Percentiles rank a stretch among this genome's conserved stretches.
These are phyloP conservation scores for Colletotrichum noveboracense DNA, from an alignment of 2,329 filamentous ascomycete genomes.

Conservation along the genomic window DNA sequence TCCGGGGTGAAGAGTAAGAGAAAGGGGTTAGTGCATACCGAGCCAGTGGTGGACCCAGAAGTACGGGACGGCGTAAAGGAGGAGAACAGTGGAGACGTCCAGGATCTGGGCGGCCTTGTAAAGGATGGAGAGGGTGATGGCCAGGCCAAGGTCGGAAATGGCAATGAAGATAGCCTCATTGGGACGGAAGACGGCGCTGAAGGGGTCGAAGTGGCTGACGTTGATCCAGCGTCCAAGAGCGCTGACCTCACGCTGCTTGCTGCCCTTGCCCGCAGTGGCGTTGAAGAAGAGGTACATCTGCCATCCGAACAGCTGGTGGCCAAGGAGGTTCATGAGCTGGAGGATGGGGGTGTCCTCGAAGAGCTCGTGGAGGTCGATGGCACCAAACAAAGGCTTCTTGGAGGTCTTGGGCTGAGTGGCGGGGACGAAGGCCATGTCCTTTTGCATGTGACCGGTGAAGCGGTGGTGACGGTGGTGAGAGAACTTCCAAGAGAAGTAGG, in stretches of 20 bases:
- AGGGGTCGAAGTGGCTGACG: slow-evolving; percentile 65
- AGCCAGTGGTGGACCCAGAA: slow-evolving; percentile 77
- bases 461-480: slow-evolving; percentile 74
- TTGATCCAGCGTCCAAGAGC: slow-evolving; percentile 42
- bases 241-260: slow-evolving; percentile 47
- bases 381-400: slow-evolving; percentile 36
- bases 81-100: slow-evolving; percentile 60
- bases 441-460: slow-evolving; percentile 70
- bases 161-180: slow-evolving; percentile 61
- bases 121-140: slow-evolving; percentile 53
- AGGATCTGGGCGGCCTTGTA: slow-evolving; percentile 57
- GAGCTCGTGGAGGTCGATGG: slow-evolving; percentile 54
- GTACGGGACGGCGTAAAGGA: slow-evolving; percentile 69
- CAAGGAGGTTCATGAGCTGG: slow-evolving; percentile 57
- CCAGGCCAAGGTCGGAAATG: slow-evolving; percentile 65
- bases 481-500: slow-evolving; percentile 77
- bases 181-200: slow-evolving; percentile 64
- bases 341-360: slow-evolving; percentile 69
- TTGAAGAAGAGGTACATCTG: slow-evolving; percentile 69
- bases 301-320: slow-evolving; percentile 71
- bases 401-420: slow-evolving; percentile 43
- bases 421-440: slow-evolving; percentile 71
- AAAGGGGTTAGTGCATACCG: slow-evolving; percentile 43
- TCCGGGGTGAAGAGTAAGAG: neutral
- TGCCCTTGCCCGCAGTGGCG: slow-evolving; percentile 52